These are phyloP conservation scores for Torulaspora maleeae DNA, from an alignment of 805 yeast species.

Conservation along the genomic window DNA sequence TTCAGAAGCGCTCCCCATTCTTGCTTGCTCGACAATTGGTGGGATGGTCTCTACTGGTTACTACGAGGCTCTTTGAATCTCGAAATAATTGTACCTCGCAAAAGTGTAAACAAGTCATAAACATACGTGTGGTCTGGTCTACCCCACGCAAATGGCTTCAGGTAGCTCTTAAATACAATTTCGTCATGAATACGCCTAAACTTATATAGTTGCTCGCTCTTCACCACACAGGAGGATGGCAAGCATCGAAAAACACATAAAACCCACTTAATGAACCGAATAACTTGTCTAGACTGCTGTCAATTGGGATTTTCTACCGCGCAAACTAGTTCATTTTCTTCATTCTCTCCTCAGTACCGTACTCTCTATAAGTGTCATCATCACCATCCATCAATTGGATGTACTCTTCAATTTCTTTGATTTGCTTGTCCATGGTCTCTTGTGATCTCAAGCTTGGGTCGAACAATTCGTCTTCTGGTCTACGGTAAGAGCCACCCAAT, in stretches of 20 bases:
- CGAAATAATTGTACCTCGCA: too few species aligned
- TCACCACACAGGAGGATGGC: neutral
- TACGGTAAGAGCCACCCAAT: slow-evolving; percentile 86
- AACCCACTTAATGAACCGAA: neutral
- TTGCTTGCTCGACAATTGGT: neutral
- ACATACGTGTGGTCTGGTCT: neutral
- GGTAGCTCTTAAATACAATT: slow-evolving; percentile 1
- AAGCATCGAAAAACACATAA: slow-evolving; percentile 1
- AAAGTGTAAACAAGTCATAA: neutral
- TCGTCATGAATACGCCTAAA: slow-evolving; percentile 6
- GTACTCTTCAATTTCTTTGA: slow-evolving; percentile 69
- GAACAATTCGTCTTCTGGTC: slow-evolving; percentile 84
- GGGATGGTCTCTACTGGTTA: neutral
- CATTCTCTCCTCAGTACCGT: slow-evolving; percentile 46
- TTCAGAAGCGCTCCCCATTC: neutral
- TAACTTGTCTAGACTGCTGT: neutral
- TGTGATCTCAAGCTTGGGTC: slow-evolving; percentile 54
- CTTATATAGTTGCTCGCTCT: slow-evolving; percentile 1
- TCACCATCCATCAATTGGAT: slow-evolving; percentile 77
- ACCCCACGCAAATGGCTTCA: neutral
- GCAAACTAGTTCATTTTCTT: slow-evolving; percentile 14
- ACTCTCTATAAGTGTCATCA: slow-evolving; percentile 66
- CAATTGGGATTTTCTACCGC: neutral
- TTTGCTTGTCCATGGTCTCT: slow-evolving; percentile 66
- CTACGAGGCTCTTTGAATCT: too few species aligned